phyloP scores from a whole-genome alignment of 768 basidiomycete species.

The Udeniomyces megalosporus region DNA sequence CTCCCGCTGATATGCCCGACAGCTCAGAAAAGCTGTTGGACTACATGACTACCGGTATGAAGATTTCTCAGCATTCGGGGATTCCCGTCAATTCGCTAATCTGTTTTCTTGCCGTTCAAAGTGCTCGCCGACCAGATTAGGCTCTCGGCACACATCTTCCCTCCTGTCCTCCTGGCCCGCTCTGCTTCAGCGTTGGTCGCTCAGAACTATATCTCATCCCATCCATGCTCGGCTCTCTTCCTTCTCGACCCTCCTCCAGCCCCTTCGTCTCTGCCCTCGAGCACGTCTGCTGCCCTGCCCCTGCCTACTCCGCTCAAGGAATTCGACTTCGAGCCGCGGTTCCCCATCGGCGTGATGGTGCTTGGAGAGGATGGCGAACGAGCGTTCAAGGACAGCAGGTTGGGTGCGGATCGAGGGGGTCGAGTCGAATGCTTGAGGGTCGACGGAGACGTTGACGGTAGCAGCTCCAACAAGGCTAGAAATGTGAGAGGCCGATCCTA shows the following conservation, averaged over 20 bases:
- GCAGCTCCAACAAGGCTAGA: neutral
- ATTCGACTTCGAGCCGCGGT: constrained; percentile 47
- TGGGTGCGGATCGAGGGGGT: constrained; percentile 32
- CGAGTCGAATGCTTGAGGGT: constrained; percentile 6
- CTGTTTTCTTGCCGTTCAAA: neutral
- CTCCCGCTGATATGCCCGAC: neutral
- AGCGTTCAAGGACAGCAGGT: constrained; percentile 31
- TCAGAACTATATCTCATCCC: constrained; percentile 51
- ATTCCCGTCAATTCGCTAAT: too few species aligned
- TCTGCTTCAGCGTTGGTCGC: constrained; percentile 40
- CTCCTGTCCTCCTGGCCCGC: constrained; percentile 43
- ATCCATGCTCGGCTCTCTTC: constrained; percentile 47
- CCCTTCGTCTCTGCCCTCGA: constrained; percentile 4
- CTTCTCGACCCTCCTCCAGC: constrained; percentile 42
- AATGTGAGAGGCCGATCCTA: neutral
- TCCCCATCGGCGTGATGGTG: constrained; percentile 44
- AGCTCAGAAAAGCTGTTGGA: too few species aligned
- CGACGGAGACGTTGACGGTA: neutral
- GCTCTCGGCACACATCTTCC: constrained; percentile 37
- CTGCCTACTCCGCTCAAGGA: constrained; percentile 30
- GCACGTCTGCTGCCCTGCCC: constrained; percentile 22
- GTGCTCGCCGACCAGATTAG: constrained; percentile 29
- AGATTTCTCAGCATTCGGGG: neutral
- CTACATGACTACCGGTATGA: neutral
- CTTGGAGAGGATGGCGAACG: constrained; percentile 27